Evolutionary conservation across 352 stramenopile species (phyloP), one percentile per base, ranked within the genome.

Genomic region (Globisporangium parvum): DNA sequence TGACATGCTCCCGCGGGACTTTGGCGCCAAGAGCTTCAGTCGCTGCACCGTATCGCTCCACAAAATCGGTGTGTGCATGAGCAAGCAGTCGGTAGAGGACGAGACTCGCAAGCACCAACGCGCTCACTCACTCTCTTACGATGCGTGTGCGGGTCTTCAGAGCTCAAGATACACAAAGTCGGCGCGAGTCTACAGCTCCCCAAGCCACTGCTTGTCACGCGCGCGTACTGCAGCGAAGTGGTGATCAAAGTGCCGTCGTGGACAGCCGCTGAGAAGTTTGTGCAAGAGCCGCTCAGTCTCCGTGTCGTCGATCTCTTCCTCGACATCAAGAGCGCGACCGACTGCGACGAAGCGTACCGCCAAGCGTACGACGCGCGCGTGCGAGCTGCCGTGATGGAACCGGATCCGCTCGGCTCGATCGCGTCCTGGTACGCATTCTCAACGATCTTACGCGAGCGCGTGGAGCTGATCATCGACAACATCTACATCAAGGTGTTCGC

Each of bases 121-220:
- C 18, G 5, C 23, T 47, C 14, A 21, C n/a, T 28, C 52, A 11
- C 10, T 12, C 8, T 2, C 26, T 53, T 55, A 10, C 17, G 2
- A n/a, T 18, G 18, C 51, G 8, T 52, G 17, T 4, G 21, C 17
- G 20, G 6, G 10, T 20, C 23, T 12, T 1, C n/a, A 88, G 78
- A 71, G n/a, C 67, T 88, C n/a, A 88, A 88, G 59, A 55, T 78
- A 12, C 67, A 84, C 62, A 81, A 80, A 42, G 55, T 88, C 24
- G 70, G 74, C 6, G 58, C 68, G n/a, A 45, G 73, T 14, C 48
- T 88, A 5, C 64, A 71, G 48, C 48, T 87, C 20, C 70, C 70
- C 15, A 44, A 66, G 6, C 69, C 73, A 23, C 60, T 88, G n/a
- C 57, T 82, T n/a, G 64, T 87, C 46, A 85, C 74, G 20, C 57